Conservation (phyloP, 164 flowering plant species). For the Tetracentron sinense region DNA sequence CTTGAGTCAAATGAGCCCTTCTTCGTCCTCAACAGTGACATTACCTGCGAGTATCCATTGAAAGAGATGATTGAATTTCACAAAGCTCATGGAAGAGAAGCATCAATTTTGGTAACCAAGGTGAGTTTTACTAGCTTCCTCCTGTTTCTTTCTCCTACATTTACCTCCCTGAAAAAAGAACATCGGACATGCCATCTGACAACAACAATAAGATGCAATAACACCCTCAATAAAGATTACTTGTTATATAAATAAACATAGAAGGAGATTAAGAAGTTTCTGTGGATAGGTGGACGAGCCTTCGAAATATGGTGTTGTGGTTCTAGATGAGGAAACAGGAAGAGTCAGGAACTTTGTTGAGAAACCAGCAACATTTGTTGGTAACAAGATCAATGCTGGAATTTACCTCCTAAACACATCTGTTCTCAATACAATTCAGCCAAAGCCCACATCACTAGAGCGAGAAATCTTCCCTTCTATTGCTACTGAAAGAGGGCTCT, state of each 20-base stretch:
- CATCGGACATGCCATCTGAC: not conserved
- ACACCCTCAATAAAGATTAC: too few relatives aligned
- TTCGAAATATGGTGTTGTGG: constrained; percentile 26
- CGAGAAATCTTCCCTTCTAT: constrained; percentile 21
- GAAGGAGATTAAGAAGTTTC: too few relatives aligned
- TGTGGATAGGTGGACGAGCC: constrained; percentile 25
- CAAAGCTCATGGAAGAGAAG: too few relatives aligned
- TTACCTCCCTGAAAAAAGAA: not conserved
- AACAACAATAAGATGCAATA: not conserved
- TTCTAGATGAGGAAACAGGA: constrained; percentile 23
- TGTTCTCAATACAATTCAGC: constrained; percentile 16
- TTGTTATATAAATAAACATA: too few relatives aligned
- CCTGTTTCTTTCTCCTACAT: not conserved
- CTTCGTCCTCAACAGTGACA: constrained; percentile 17
- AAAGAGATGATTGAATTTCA: too few relatives aligned
- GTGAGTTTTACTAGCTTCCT: not conserved
- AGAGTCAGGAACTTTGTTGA: constrained; percentile 20
- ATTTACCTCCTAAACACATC: constrained; percentile 22
- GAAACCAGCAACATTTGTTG: constrained; percentile 22
- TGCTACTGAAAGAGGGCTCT: constrained; percentile 17
- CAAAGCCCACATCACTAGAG: constrained; percentile 22
- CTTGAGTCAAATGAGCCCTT: constrained; percentile 17
- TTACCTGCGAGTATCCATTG: too few relatives aligned
- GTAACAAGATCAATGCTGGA: constrained; percentile 30
- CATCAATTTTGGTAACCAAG: too few relatives aligned